Conservation (phyloP, 352 stramenopile species). For the Thraustochytrium sp. region DNA sequence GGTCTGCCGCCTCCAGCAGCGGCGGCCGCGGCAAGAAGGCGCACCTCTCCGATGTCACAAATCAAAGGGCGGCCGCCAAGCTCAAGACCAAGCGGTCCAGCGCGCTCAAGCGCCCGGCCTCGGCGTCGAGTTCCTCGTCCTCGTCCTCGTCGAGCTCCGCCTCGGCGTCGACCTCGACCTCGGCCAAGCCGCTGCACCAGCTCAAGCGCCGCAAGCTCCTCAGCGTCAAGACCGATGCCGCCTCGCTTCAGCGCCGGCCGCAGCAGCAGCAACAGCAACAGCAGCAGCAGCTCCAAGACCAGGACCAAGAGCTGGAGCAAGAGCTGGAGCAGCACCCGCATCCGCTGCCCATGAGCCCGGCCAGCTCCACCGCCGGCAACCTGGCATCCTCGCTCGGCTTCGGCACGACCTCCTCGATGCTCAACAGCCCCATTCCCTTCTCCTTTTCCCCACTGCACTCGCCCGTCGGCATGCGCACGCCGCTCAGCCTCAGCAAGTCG, state of each 20-base stretch:
- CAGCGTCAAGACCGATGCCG: constrained; percentile 1
- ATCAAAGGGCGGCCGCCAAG: background rate
- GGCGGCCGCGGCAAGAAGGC: background rate
- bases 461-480: background rate
- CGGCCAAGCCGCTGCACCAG: too few species aligned
- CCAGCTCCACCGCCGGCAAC: background rate
- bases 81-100: background rate
- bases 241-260: background rate
- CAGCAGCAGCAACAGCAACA: too few species aligned
- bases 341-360: background rate
- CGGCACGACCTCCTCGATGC: background rate
- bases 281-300: too few species aligned
- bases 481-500: background rate
- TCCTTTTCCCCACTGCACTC: background rate
- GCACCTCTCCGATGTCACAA: background rate
- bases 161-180: too few species aligned
- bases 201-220: background rate
- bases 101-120: background rate
- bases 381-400: background rate
- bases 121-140: too few species aligned
- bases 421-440: background rate
- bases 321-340: too few species aligned
- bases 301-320: too few species aligned
- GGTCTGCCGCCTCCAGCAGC: too few species aligned
- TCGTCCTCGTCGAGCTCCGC: too few species aligned